phyloP scores from a whole-genome alignment of 495 filamentous ascomycete genomes.

The Lasiosphaeria miniovina region DNA sequence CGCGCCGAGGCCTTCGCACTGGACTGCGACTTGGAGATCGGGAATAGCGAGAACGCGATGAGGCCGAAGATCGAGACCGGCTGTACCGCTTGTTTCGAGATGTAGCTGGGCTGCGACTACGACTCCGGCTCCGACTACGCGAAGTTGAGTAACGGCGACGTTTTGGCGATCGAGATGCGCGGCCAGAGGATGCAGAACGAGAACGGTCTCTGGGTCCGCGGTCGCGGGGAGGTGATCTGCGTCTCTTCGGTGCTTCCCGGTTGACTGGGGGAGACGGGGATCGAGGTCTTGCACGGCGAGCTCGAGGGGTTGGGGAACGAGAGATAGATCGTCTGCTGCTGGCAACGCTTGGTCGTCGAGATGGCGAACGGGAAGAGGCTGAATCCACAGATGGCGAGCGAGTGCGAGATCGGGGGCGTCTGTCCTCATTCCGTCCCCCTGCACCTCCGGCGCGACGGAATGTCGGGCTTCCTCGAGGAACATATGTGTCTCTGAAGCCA shows the following conservation, averaged over 20 bases:
- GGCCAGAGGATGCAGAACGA: conserved; percentile 31
- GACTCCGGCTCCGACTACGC: conserved; percentile 43
- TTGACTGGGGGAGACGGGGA: conserved; percentile 44
- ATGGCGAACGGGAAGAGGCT: conserved; percentile 33
- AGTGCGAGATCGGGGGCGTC: conserved; percentile 33
- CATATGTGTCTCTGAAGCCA: conserved; percentile 28
- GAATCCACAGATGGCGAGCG: conserved; percentile 30
- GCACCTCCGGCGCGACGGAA: conserved; percentile 22
- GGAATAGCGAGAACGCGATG: conserved; percentile 33
- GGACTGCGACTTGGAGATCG: conserved; percentile 38
- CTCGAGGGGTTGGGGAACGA: conserved; percentile 38
- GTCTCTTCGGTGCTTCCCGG: conserved; percentile 38
- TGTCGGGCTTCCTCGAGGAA: conserved; percentile 26
- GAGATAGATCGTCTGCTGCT: conserved; percentile 30
- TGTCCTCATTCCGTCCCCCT: conserved; percentile 25
- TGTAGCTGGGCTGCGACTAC: conserved; percentile 24
- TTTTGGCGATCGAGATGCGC: conserved; percentile 28
- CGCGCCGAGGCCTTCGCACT: conserved; percentile 40
- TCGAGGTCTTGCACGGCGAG: conserved; percentile 27
- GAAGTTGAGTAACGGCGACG: conserved; percentile 34
- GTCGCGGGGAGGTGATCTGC: conserved; percentile 35
- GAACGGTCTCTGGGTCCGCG: conserved; percentile 24
- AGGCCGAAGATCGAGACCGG: conserved; percentile 47
- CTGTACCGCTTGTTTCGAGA: conserved; percentile 29
- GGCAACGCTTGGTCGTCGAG: conserved; percentile 27